Base-by-base conservation (phyloP, 2,329 filamentous ascomycete species). In the Penicillium sp. region DNA sequence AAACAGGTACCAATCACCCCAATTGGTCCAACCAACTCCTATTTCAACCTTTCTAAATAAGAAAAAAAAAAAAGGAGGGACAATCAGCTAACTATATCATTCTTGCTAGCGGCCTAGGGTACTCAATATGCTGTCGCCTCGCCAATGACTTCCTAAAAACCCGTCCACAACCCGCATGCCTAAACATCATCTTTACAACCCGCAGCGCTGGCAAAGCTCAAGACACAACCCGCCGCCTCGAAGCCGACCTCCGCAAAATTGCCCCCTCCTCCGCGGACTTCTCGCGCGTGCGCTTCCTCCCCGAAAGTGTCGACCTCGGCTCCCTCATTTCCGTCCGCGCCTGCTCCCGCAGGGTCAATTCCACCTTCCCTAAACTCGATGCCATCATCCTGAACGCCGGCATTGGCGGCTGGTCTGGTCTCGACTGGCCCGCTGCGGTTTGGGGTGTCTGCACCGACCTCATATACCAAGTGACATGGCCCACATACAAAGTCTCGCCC, bases 101-200 rank as follows among this genome's bases (percentile, higher is more conserved):
- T 51, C 52, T 59, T 46, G 43, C 24, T 74, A 97, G 93, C 72
- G 93, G 93, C 59, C 86, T 97, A 45, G 93, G 93, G 45, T 89
- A 93, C 67, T 88, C 89, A 54, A 92, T 90, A 65, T 90, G 90
- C 72, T 86, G 90, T 69, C 90, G 91, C 59, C 82, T 96, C 55
- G 93, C 96, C 66, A 91, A 96, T 78, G 90, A 96, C 68, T 97
- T 96, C 79, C 85, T 96, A 58, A 78, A 81, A 57, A 85, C 85
- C 13, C 87, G 86, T 35, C 84, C 89, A 29, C 79, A 85, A 49
- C 80, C 81, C 29, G 83, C 90, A 56, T 86, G 89, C 68, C 84
- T 98, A 45, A 84, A 91, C 65, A 82, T 97, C 54, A 86, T 97
- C 61, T 87, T 91, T 62, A 96, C 91, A 6, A 96, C 93, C 1